A percentile compares a stretch with the other conserved stretches of the same genome.
phyloP scores from a whole-genome alignment of 2,329 filamentous ascomycete species.

The Bipolaris victoriae region DNA sequence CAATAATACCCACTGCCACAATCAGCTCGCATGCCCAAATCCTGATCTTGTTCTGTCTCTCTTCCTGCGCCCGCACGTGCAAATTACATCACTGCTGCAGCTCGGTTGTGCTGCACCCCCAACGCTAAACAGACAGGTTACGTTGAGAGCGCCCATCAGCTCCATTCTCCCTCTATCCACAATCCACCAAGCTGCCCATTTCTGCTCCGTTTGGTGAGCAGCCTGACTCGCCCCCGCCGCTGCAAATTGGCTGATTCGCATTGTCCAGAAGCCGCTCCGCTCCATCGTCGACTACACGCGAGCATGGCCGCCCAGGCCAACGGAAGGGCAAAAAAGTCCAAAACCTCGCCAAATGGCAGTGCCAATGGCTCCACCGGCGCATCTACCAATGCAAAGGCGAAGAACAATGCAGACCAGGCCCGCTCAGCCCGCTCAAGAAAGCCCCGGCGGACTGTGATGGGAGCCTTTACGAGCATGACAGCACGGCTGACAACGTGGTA shows the following conservation, averaged over 20 bases:
- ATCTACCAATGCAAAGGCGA: slow-evolving; percentile 35
- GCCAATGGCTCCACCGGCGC: slow-evolving; percentile 34
- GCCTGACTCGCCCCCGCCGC: background rate
- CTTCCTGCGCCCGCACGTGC: slow-evolving; percentile 36
- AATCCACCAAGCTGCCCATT: slow-evolving; percentile 10
- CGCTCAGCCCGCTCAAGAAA: slow-evolving; percentile 25
- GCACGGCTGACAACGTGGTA: slow-evolving; percentile 78
- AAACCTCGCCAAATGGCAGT: slow-evolving; percentile 35
- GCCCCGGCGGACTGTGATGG: slow-evolving; percentile 29
- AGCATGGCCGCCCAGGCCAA: slow-evolving; percentile 48
- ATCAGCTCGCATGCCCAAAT: slow-evolving; percentile 8
- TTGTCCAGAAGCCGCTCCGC: slow-evolving; percentile 8
- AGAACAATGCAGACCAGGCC: slow-evolving; percentile 38
- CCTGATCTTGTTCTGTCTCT: slow-evolving; percentile 13
- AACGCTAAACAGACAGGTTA: slow-evolving; percentile 20
- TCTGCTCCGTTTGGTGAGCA: slow-evolving; percentile 12
- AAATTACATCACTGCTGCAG: slow-evolving; percentile 35
- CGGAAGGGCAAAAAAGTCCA: slow-evolving; percentile 46
- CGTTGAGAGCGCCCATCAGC: slow-evolving; percentile 17
- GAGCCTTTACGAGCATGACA: slow-evolving; percentile 41
- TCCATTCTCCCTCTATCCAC: slow-evolving; percentile 20
- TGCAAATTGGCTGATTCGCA: slow-evolving; percentile 3
- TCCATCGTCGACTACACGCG: slow-evolving; percentile 18
- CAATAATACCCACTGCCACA: background rate
- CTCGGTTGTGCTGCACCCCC: slow-evolving; percentile 25